Conservation (phyloP, 305 asterid genomes). For the Fraxinus paxiana region DNA sequence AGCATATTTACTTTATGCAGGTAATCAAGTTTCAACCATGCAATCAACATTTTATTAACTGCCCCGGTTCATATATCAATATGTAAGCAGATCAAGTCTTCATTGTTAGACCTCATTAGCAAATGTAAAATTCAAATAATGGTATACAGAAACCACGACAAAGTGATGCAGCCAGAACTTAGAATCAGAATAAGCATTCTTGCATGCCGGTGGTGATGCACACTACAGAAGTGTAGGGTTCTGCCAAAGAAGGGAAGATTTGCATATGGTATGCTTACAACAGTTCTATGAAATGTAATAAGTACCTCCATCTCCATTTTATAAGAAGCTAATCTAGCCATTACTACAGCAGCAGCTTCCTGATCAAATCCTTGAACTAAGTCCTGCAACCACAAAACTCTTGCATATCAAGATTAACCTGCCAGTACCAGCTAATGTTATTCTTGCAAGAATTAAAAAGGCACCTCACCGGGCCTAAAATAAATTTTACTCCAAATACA, state of each 20-base stretch:
- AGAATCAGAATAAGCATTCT: slow-evolving; percentile 7
- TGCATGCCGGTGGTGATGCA: background rate
- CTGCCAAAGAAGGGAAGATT: slow-evolving; percentile 15
- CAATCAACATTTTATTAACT: background rate
- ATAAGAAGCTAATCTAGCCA: slow-evolving; percentile 89
- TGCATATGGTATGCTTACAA: background rate
- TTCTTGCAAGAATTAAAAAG: slow-evolving; percentile 3
- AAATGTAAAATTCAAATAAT: slow-evolving; percentile 5
- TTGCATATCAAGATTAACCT: slow-evolving; percentile 21
- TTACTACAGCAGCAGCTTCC: slow-evolving; percentile 91
- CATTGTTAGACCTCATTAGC: slow-evolving; percentile 7
- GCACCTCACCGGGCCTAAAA: background rate
- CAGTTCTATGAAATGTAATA: slow-evolving; percentile 1
- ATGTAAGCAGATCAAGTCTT: background rate
- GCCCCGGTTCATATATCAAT: background rate
- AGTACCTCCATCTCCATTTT: slow-evolving; percentile 94
- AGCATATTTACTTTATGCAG: background rate
- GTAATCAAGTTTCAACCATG: background rate
- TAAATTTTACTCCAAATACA: background rate
- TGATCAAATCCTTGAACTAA: slow-evolving; percentile 96
- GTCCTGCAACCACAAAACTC: slow-evolving; percentile 53
- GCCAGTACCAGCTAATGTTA: slow-evolving; percentile 8
- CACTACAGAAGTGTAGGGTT: background rate
- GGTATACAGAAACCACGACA: slow-evolving; percentile 3
- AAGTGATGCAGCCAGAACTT: slow-evolving; percentile 2